These are phyloP conservation scores for Collariella sp. DNA, from an alignment of 495 filamentous ascomycete genomes.

Conservation along the genomic window DNA sequence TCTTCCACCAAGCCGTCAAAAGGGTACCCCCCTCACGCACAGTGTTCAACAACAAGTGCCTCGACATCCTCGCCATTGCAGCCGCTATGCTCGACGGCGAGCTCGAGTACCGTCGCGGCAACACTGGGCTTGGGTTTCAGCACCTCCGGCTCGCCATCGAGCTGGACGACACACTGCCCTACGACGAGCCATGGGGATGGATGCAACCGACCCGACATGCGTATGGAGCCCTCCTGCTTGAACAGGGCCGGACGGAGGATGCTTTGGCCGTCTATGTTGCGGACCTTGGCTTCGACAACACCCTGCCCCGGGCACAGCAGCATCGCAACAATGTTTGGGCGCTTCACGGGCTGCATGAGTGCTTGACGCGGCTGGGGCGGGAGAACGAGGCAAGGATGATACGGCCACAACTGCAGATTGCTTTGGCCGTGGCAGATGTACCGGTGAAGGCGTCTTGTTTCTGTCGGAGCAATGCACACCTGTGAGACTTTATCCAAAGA, in stretches of 20 bases:
- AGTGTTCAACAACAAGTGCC: constrained; percentile 56
- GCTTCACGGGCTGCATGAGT: constrained; percentile 58
- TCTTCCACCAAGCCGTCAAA: constrained; percentile 40
- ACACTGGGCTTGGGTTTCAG: constrained; percentile 46
- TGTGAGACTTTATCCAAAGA: no score
- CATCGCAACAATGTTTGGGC: constrained; percentile 64
- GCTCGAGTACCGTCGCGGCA: constrained; percentile 53
- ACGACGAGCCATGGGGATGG: constrained; percentile 64
- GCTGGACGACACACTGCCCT: constrained; percentile 49
- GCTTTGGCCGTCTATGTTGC: constrained; percentile 49
- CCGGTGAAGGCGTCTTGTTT: constrained; percentile 53
- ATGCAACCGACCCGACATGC: constrained; percentile 62
- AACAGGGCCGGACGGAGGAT: constrained; percentile 49
- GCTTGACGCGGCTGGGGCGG: constrained; percentile 44
- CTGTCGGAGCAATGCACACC: constrained; percentile 34
- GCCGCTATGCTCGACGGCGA: constrained; percentile 61
- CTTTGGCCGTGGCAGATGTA: constrained; percentile 50
- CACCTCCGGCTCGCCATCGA: constrained; percentile 45
- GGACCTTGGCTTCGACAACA: constrained; percentile 51
- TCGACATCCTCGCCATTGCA: constrained; percentile 51
- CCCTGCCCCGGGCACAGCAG: constrained; percentile 47
- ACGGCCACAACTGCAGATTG: constrained; percentile 40
- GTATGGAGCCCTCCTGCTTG: constrained; percentile 53
- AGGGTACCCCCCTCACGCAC: constrained; percentile 46
- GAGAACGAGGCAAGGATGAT: constrained; percentile 43